phyloP scores from a whole-genome alignment of 2,329 filamentous ascomycete species.

The Fusarium nygamai region DNA sequence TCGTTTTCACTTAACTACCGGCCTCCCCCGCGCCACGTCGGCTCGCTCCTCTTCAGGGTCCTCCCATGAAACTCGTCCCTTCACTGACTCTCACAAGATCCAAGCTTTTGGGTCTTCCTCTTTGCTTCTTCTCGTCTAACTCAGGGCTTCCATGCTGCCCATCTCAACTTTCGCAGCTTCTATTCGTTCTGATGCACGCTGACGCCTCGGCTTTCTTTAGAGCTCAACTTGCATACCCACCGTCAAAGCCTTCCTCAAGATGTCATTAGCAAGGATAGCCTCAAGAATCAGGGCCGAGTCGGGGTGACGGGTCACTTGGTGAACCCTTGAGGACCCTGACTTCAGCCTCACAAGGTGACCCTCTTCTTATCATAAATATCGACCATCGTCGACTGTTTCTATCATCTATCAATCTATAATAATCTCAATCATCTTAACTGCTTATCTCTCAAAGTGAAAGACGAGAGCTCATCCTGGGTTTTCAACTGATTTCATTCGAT shows the following conservation, averaged over 20 bases:
- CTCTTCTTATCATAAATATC: slow-evolving; percentile 35
- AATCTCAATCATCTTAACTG: background rate
- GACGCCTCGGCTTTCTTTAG: slow-evolving; percentile 23
- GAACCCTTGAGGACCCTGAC: slow-evolving; percentile 2
- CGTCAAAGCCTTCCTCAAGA: slow-evolving; percentile 15
- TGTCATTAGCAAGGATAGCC: slow-evolving; percentile 41
- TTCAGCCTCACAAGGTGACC: slow-evolving; percentile 6
- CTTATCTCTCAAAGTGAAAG: slow-evolving; percentile 1
- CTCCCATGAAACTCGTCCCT: slow-evolving; percentile 37
- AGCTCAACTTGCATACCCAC: slow-evolving; percentile 33
- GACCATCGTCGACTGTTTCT: slow-evolving; percentile 10
- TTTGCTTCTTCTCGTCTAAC: slow-evolving; percentile 22
- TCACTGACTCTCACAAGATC: slow-evolving; percentile 27
- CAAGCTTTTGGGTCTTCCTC: slow-evolving; percentile 24
- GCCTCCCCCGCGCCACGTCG: slow-evolving; percentile 35
- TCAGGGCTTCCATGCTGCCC: slow-evolving; percentile 10
- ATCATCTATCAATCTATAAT: background rate
- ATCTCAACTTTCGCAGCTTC: slow-evolving; percentile 8
- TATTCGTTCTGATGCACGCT: slow-evolving; percentile 7
- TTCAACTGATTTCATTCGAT: slow-evolving; percentile 13
- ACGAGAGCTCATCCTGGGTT: background rate
- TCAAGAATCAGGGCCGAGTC: slow-evolving; percentile 33
- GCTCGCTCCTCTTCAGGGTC: slow-evolving; percentile 35
- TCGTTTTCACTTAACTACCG: slow-evolving; percentile 25
- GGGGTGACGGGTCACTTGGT: slow-evolving; percentile 14